Base-by-base conservation (phyloP, 2,329 filamentous ascomycete species). In the Aspergillus pseudotamarii region DNA sequence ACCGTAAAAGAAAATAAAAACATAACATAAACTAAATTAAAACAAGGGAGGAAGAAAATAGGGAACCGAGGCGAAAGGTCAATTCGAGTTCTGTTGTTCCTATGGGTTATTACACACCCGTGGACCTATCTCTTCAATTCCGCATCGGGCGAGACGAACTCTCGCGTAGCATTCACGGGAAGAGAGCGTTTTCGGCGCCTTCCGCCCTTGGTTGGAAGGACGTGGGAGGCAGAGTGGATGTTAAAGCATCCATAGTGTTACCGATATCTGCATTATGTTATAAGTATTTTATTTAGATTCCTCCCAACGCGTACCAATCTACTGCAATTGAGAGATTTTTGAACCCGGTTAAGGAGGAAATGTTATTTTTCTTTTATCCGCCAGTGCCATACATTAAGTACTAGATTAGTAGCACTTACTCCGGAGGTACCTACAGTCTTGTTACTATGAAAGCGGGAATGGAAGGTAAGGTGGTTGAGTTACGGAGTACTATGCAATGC, bases 161-260 rank as follows among this genome's bases (percentile, higher is more conserved):
- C 34, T 58, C 19, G 32, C 26, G 21, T 19, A 46, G 36, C 30
- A 26, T 50, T 51, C 41, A 48, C 45, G 32, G 21, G 30, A 46
- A 41, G 28, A 61, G 57, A 62, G 57, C 58, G 59, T 62, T 68
- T 66, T 66, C 66, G 64, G 64, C 57, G 62, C 59, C 62, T 58
- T 63, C 64, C 60, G 60, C 63, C 60, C 63, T 58, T 64, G 59
- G 61, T 51, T 41, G 21, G 26, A 38, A 34, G 23, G 19, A 21
- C 14, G 11, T 34, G 28, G n/a, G 43, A 58, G 28, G 38, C 12
- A 34, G 23, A 28, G 50, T 53, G 19, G 26, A 48, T 48, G 23
- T 48, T 23, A 26, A 16, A 48, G 21, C 45, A 48, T 28, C 45
- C 14, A 48, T 16, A 14, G 8, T 19, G 26, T 23, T 46, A 16